These are phyloP conservation scores for Candida tetrigidarum DNA, from an alignment of 1,139 yeast genomes.

Conservation along the genomic window DNA sequence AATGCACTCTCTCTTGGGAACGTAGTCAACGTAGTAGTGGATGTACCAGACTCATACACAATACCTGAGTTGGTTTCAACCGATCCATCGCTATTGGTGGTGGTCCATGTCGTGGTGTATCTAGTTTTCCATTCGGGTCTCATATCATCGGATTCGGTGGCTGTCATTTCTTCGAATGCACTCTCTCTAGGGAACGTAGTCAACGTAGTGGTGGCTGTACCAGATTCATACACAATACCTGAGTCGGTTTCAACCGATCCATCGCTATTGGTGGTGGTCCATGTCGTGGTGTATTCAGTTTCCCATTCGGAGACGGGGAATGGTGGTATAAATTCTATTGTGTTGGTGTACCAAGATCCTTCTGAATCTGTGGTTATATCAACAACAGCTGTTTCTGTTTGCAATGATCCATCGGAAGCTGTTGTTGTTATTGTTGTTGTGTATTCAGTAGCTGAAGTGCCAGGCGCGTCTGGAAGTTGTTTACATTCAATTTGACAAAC, in stretches of 20 bases:
- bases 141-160: too few species aligned
- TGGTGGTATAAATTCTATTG: constrained; percentile 8
- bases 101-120: too few species aligned
- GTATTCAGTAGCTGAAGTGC: constrained; percentile 1
- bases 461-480: constrained; percentile 14
- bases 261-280: constrained; percentile 6
- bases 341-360: constrained; percentile 11
- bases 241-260: constrained; percentile 10
- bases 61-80: too few species aligned
- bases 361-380: constrained; percentile 5
- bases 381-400: constrained; percentile 3
- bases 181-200: constrained; percentile 2
- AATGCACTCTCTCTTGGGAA: too few species aligned
- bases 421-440: constrained; percentile 1
- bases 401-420: constrained; percentile 2
- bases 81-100: too few species aligned
- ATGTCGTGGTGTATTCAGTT: constrained; percentile 8
- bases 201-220: not conserved
- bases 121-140: too few species aligned
- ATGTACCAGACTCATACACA: constrained; percentile 24
- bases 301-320: too few species aligned
- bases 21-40: constrained; percentile 27
- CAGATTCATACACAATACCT: constrained; percentile 6
- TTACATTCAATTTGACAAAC: constrained; percentile 17
- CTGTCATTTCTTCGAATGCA: too few species aligned